Evolutionary conservation across 2,329 filamentous ascomycete species (phyloP), one percentile per base, ranked within the genome.

Genomic region (Fusarium sp.): DNA sequence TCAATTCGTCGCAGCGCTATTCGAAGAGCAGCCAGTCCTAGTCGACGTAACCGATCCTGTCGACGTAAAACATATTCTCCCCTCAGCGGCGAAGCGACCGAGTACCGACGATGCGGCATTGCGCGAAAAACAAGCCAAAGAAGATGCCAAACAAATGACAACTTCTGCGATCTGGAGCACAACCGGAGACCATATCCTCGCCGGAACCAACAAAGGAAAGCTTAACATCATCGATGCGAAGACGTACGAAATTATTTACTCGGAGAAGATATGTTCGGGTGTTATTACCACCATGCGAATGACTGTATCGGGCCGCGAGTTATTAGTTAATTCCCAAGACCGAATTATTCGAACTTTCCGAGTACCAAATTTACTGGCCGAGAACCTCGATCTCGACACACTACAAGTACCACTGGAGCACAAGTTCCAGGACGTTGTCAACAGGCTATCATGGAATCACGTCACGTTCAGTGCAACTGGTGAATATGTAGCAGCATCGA

Each of bases 371-470:
- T 87, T 92, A 42, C 87, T 89, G 15, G 86, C 85, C 4, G 84
- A 88, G 18, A 89, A 93, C 76, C 87, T 97, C 46, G 93, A 97
- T 73, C 89, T 93, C 25, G 93, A 97, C 76, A 95, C 92, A 33
- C 92, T 99, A 77, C 92, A 95, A 76, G 86, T 99, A 44, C 93
- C 96, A 44, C 90, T 98, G 17, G 95, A 99, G 82, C 96, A 99
- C 84, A 98, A 98, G 79, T 99, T 98, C 77, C 95, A 98, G 81
- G 97, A 99, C 79, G 92, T 98, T 7, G 96, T 99, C 55, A 98
- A 99, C 79, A 91, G 93, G 47, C 84, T 98, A 17, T 94, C 93
- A 11, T 99, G 96, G 96, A 99, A 98, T 78, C 94, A 98, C 78
- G 95, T 97, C 65, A 94, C 95, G 0, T 98, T 99, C 80, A 97